Base-by-base conservation (phyloP, 2,329 filamentous ascomycete species). In the Neurospora sp. region DNA sequence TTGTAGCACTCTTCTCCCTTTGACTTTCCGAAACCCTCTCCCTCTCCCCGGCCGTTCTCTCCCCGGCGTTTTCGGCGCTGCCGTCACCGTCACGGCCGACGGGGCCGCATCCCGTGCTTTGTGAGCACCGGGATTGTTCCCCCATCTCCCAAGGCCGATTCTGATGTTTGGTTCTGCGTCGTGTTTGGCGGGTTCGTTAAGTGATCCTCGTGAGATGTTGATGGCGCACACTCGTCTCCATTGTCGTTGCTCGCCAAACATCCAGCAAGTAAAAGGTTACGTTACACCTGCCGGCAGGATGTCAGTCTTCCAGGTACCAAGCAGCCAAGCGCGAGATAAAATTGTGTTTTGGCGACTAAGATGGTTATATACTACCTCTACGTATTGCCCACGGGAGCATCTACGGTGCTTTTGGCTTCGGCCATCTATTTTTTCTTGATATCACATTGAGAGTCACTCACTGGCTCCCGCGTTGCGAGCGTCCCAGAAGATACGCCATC, bases 1-100 rank as follows among this genome's bases (percentile, higher is more conserved):
- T 76, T 67, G 67, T 74, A 39, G 65, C 46, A 69, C 68, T 33
- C 67, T 69, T 70, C 52, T 62, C 46, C 43, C 23, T 57, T 57
- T 17, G 46, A 66, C 67, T 57, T 67, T 52, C 15, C 37, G 67
- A 46, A 41, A 17, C 6, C 17, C 17, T 37, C 38, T 33, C 67
- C 28, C 6, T 33, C 67, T 68, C 6, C n/a, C 23, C 10, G 17
- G 40, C 67, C 67, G 28, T 36, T 57, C 67, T 68, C 12, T 38
- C 40, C 23, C 17, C 67, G 46, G 23, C 23, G 46, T 57, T 57
- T 33, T 33, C 19, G 23, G 19, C 46, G 46, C 12, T 33, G 52
- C 6, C 12, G 23, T 11, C 23, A 33, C 52, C 52, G 23, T 28
- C 52, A 57, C 19, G 23, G 19, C 52, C 23, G 23, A 33, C 12